These are phyloP conservation scores for Colletotrichum magnum DNA, from an alignment of 2,329 filamentous ascomycete genomes.

Conservation along the genomic window DNA sequence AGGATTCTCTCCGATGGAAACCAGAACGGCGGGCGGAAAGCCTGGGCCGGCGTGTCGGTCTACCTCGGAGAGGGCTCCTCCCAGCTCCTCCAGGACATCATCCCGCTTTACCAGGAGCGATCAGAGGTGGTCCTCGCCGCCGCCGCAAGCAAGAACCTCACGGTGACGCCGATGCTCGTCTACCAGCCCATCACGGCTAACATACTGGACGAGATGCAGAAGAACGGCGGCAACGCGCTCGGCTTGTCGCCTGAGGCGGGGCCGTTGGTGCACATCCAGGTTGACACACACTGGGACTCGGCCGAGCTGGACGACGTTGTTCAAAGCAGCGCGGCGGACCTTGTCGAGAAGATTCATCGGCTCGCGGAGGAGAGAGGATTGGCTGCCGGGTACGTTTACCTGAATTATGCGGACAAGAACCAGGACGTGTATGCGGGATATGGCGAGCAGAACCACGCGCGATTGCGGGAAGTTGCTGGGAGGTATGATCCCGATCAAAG, in stretches of 20 bases:
- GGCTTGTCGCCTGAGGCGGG: constrained; percentile 54
- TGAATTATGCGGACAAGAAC: constrained; percentile 51
- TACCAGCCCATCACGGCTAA: constrained; percentile 57
- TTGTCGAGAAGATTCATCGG: constrained; percentile 45
- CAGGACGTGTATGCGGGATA: constrained; percentile 57
- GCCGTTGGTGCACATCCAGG: constrained; percentile 51
- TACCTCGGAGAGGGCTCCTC: constrained; percentile 8
- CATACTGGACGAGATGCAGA: constrained; percentile 48
- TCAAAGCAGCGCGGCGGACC: constrained; percentile 38
- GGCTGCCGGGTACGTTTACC: constrained; percentile 52
- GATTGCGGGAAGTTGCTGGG: constrained; percentile 43
- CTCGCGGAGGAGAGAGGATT: constrained; percentile 48
- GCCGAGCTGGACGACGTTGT: constrained; percentile 49
- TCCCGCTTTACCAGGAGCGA: constrained; percentile 45
- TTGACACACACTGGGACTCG: constrained; percentile 45
- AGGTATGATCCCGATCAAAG: constrained; percentile 48
- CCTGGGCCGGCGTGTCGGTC: constrained; percentile 12
- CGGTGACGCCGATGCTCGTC: constrained; percentile 44
- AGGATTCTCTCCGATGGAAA: constrained; percentile 43
- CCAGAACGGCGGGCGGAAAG: constrained; percentile 44
- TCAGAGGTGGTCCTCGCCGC: constrained; percentile 35
- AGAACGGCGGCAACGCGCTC: constrained; percentile 58
- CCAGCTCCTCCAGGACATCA: constrained; percentile 46
- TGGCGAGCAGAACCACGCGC: constrained; percentile 50
- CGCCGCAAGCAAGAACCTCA: constrained; percentile 29